Base-by-base conservation (phyloP, 2,329 filamentous ascomycete genomes). In the Aspergillus quadrilineatus region DNA sequence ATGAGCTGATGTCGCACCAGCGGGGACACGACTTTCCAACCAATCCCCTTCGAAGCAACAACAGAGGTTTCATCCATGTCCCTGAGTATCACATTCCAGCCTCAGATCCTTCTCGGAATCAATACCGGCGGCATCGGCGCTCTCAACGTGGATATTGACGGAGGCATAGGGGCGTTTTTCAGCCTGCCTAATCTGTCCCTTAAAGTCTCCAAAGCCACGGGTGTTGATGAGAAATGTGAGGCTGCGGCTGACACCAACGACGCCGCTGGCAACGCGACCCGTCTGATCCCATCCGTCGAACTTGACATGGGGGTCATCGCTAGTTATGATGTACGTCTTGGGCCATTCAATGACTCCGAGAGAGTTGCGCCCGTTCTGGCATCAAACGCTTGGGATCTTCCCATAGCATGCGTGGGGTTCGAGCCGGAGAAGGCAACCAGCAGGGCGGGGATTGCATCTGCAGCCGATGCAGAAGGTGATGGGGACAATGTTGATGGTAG, bases 121-220 rank as follows among this genome's bases (percentile, higher is more conserved):
- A 39, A 43, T 32, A 46, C 50, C 14, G 26, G 42, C 14, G 26
- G 42, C 14, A 29, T 46, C 10, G 50, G 29, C 2, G 29, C 41
- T 17, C 8, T 44, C 8, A 36, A 52, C 6, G 32, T 26, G 6
- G 59, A 55, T 59, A 41, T 60, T n/a, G 50, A 53, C 0, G 63
- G 65, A 2, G 65, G 63, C 4, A 57, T 67, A 3, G 65, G 65
- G 1, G 63, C 61, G 12, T 63, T 56, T 44, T 53, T 68, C 30
- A 57, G 63, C 43, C 44, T 68, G 41, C 65, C 65, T 22, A 55
- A 58, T 6, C 43, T 66, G n/a, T 53, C 60, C 14, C 51, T 67
- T 22, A 65, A 65, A 39, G 54, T 63, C 32, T 58, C 59, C 3
- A 57, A 56, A 34, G 56, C 63, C 17, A 54, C 57, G 26, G 49